Conservation (phyloP, 2,329 filamentous ascomycete genomes). For the Sphaceloma murrayae region DNA sequence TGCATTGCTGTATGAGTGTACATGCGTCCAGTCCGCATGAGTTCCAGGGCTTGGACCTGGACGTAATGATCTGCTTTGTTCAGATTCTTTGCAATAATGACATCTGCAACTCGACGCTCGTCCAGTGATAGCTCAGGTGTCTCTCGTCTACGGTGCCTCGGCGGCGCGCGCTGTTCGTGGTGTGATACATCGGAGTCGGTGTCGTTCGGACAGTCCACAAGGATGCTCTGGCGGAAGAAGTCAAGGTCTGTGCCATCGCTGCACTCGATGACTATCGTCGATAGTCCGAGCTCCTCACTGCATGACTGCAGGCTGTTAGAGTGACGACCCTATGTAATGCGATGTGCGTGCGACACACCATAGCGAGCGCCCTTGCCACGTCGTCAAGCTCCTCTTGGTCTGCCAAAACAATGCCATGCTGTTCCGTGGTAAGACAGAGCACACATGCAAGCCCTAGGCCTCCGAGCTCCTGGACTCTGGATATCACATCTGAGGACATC, state of each 20-base stretch:
- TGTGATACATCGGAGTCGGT: conserved; percentile 21
- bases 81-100: conserved; percentile 73
- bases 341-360: conserved; percentile 41
- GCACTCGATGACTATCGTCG: conserved; percentile 62
- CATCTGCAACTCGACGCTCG: conserved; percentile 58
- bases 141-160: conserved; percentile 19
- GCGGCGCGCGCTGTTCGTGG: conserved; percentile 19
- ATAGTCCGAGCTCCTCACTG: conserved; percentile 62
- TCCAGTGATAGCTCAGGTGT: conserved; percentile 29
- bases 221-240: conserved; percentile 64
- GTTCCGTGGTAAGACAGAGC: conserved; percentile 67
- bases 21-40: conserved; percentile 70
- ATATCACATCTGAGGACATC: conserved; percentile 29
- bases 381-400: conserved; percentile 52
- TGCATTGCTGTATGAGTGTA: conserved; percentile 67
- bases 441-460: conserved; percentile 83
- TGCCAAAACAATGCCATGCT: conserved; percentile 84
- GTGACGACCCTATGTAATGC: background rate
- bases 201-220: conserved; percentile 33
- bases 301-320: conserved; percentile 15
- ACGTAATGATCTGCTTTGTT: conserved; percentile 63
- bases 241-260: conserved; percentile 64
- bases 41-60: conserved; percentile 69
- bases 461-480: conserved; percentile 66
- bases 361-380: conserved; percentile 61